Base-by-base conservation (phyloP, 2,329 filamentous ascomycete genomes). In the Talaromyces sp. region DNA sequence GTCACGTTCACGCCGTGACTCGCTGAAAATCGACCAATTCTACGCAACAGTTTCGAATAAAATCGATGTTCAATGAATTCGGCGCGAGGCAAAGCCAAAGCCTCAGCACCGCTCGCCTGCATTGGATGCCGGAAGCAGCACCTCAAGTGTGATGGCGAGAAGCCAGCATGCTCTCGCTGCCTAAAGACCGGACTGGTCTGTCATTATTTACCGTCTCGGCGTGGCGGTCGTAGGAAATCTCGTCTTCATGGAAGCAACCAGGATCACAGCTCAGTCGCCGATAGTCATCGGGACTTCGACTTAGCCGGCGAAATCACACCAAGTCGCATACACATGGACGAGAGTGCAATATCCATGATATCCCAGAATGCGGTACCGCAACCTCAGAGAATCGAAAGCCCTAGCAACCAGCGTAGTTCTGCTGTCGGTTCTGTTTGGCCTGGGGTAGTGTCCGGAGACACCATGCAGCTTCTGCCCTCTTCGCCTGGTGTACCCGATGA, bases 61-160 rank as follows among this genome's bases (percentile, higher is more conserved):
- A 52, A 9, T 29, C 48, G 4, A 52, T 52, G 48, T 52, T 52
- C 48, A 52, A 52, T 52, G 48, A 52, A 52, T 52, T 21, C 48
- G 19, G 48, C 17, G 27, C 24, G 48, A 52, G 26, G 12, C 48
- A 52, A 52, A 52, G 48, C 48, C 17, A 52, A 52, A 52, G 48
- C 27, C 12, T 52, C 48, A 52, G 48, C 71, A 59, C 77, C 57
- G 65, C 79, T 65, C 67, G 81, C 66, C 62, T 84, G 64, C 75
- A 74, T 72, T 6, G 74, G 75, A 54, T 81, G 79, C 67, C 70
- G 79, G 21, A 77, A 75, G 58, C 75, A 89, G 67, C 89, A 92
- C 73, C 79, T 91, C 50, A 91, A 90, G 72, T 92, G 89, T 70
- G 87, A 91, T 68, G 88, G 87, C 17, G 74, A 79, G 43, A 84